Percentiles rank a stretch among this genome's conserved stretches.
These are phyloP conservation scores for Boletus huronensis DNA, from an alignment of 768 basidiomycete genomes.

Conservation along the genomic window DNA sequence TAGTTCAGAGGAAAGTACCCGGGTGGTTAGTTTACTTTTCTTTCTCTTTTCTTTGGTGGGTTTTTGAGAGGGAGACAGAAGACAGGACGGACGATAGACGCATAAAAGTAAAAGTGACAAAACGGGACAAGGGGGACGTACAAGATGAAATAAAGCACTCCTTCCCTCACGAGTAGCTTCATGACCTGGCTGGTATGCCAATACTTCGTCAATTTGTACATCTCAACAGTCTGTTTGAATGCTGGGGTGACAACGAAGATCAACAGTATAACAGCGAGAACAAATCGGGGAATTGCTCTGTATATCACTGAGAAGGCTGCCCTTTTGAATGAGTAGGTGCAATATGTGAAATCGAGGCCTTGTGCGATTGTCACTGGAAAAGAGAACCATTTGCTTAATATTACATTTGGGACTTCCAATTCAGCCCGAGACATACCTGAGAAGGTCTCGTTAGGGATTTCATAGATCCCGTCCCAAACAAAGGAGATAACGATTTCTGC, in stretches of 20 bases:
- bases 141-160: conserved; percentile 15
- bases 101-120: too few species aligned
- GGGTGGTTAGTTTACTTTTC: background rate
- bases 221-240: background rate
- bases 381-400: too few species aligned
- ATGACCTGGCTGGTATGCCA: conserved; percentile 8
- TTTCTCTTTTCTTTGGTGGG: too few species aligned
- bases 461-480: background rate
- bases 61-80: background rate
- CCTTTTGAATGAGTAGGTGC: background rate
- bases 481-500: background rate
- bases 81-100: background rate
- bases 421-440: background rate
- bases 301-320: background rate
- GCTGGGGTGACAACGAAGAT: background rate
- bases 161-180: conserved; percentile 7
- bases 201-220: conserved; percentile 4
- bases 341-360: background rate
- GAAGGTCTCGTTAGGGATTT: background rate
- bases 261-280: conserved; percentile 3
- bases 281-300: conserved; percentile 6
- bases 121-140: background rate
- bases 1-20: background rate
- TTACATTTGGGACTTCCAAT: background rate
- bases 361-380: background rate